Conservation (phyloP, 257 asterid genomes). For the Cinchona pubescens region DNA sequence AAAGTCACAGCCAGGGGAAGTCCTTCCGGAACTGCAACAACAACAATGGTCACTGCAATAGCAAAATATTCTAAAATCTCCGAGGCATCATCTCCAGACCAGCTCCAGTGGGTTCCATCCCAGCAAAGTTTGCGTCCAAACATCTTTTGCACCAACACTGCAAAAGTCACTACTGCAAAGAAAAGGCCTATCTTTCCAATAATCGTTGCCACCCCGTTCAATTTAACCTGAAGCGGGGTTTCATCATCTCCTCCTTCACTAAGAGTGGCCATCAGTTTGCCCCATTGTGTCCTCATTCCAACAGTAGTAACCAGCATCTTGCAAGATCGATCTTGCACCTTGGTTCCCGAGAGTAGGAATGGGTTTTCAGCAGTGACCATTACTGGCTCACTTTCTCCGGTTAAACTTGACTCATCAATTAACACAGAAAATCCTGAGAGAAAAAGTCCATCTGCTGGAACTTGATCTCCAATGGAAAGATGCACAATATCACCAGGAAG, state of each 20-base stretch:
- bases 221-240: slow-evolving; percentile 79
- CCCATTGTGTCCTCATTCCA: slow-evolving; percentile 97
- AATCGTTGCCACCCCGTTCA: slow-evolving; percentile 87
- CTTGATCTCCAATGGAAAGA: slow-evolving; percentile 84
- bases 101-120: slow-evolving; percentile 45
- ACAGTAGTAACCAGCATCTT: slow-evolving; percentile 84
- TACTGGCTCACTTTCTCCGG: slow-evolving; percentile 89
- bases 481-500: slow-evolving; percentile 83
- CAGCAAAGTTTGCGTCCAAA: slow-evolving; percentile 47
- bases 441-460: slow-evolving; percentile 84
- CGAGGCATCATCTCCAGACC: slow-evolving; percentile 74
- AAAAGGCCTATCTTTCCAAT: slow-evolving; percentile 83
- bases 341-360: slow-evolving; percentile 79
- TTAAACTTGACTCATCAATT: slow-evolving; percentile 78
- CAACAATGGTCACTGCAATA: slow-evolving; percentile 84
- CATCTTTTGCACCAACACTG: slow-evolving; percentile 68
- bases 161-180: slow-evolving; percentile 77
- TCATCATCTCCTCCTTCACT: slow-evolving; percentile 95
- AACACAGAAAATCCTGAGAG: slow-evolving; percentile 72
- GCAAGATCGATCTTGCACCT: slow-evolving; percentile 90
- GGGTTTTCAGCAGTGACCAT: slow-evolving; percentile 58
- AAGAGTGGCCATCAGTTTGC: slow-evolving; percentile 77
- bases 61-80: slow-evolving; percentile 80
- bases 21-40: slow-evolving; percentile 93
- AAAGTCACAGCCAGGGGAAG: slow-evolving; percentile 89